Conservation (phyloP, 768 basidiomycete species). For the Harrya chromipes region DNA sequence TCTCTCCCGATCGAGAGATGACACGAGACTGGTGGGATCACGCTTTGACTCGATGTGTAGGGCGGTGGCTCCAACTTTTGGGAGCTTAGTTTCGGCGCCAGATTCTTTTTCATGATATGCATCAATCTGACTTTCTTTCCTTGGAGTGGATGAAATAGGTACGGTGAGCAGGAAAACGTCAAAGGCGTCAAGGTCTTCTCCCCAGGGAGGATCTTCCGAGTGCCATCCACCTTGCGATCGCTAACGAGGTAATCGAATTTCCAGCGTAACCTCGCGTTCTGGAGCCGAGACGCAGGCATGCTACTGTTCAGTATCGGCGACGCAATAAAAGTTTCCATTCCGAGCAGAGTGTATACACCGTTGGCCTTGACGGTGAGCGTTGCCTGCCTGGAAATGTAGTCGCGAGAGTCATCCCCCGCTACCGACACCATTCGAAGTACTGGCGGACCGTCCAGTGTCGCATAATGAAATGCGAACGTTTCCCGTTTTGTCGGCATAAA, state of each 20-base stretch:
- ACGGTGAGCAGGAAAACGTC: constrained; percentile 72
- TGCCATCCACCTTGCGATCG: constrained; percentile 47
- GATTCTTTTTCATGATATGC: constrained; percentile 68
- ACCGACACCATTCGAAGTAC: constrained; percentile 67
- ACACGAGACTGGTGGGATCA: constrained; percentile 1
- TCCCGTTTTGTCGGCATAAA: constrained; percentile 63
- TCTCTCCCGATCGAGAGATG: constrained; percentile 3
- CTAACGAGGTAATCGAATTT: constrained; percentile 77
- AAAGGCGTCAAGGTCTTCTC: constrained; percentile 75
- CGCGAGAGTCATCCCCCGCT: constrained; percentile 62
- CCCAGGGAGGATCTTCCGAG: constrained; percentile 49
- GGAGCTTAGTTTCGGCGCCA: constrained; percentile 62
- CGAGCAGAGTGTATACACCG: constrained; percentile 73
- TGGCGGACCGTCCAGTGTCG: constrained; percentile 62
- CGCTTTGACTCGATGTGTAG: constrained; percentile 6
- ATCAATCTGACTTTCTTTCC: constrained; percentile 66
- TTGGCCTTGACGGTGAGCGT: constrained; percentile 63
- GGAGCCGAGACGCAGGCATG: constrained; percentile 14
- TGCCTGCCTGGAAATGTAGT: constrained; percentile 77
- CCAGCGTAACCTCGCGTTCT: constrained; percentile 56
- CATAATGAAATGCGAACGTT: constrained; percentile 68
- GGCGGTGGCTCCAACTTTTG: constrained; percentile 53
- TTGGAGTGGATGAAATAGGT: constrained; percentile 54
- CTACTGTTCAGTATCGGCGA: constrained; percentile 19
- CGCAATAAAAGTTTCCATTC: constrained; percentile 47